Base-by-base conservation (phyloP, 768 basidiomycete species). In the Agrocybe pediades region DNA sequence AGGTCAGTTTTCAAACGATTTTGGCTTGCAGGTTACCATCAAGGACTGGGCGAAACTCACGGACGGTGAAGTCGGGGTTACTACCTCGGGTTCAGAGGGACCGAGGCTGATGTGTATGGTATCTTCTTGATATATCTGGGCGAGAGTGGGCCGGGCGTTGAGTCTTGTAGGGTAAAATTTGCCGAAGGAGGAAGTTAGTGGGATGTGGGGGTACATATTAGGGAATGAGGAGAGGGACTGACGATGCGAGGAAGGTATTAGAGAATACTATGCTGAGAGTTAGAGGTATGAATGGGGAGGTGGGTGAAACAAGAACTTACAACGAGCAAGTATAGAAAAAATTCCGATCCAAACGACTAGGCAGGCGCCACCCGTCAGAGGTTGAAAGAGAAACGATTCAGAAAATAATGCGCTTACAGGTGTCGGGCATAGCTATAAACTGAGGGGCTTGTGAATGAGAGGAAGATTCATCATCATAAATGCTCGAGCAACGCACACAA, bases 301-400 rank as follows among this genome's bases (percentile, higher is more conserved):
- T 54, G 44, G 49, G 19, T 20, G 4, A 6, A 39, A 19, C 21
- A 9, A 20, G 49, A 13, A 41, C 58, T 41, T 56, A 63, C 62
- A 27, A 26, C 58, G 53, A 0, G 62, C 52, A 13, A 56, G 52
- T 6, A 63, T 49, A 13, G 58, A 52, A 26, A 63, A 58, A 24
- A 59, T 40, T 15, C 55, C 60, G 26, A 63, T 57, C 62, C 62
- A 61, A 30, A 59, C 47, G 48, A 61, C 62, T 63, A 41, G 25
- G 16, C 33, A 29, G 30, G 46, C 21, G 13, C 43, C 17, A 16
- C 21, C 48, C 11, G 5, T 39, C 13, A 19, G 20, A 19, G 2
- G 15, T 13, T 44, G 43, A 23, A 21, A 20, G 19, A 1, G n/a
- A 30, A 40, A 19, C 17, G 17, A 6, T 17, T 17, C 23, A 13